These are phyloP conservation scores for Fomitopsis betulina DNA, from an alignment of 1,284 basidiomycete species.

Conservation along the genomic window DNA sequence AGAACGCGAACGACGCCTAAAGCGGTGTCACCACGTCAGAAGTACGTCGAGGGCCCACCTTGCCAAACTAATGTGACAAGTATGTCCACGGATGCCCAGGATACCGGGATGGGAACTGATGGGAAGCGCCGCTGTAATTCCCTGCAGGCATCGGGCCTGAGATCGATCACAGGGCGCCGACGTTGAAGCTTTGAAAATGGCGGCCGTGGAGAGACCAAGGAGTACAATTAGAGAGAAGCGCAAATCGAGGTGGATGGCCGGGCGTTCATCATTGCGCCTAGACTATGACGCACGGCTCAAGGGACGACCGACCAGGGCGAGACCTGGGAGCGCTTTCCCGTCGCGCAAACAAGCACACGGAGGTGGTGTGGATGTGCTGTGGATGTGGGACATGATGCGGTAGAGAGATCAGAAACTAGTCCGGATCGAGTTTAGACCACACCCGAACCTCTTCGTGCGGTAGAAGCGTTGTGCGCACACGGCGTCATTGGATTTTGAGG, in stretches of 20 bases:
- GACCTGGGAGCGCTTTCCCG: neutral
- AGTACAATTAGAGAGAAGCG: neutral
- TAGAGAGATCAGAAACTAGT: slow-evolving; percentile 1
- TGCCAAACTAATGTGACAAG: neutral
- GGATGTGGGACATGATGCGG: neutral
- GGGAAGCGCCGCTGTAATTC: neutral
- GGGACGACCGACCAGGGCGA: neutral
- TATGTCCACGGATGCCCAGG: neutral
- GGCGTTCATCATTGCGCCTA: neutral
- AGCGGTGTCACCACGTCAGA: neutral
- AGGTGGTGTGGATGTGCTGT: slow-evolving; percentile 2
- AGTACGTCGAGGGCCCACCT: neutral
- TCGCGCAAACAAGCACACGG: slow-evolving; percentile 2
- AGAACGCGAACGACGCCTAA: neutral
- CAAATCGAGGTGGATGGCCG: neutral
- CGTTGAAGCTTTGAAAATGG: slow-evolving; percentile 5
- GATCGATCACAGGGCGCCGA: slow-evolving; percentile 5
- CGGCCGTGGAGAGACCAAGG: neutral
- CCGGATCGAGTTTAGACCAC: slow-evolving; percentile 1
- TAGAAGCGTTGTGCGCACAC: slow-evolving; percentile 1
- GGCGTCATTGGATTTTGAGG: neutral
- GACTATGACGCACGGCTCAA: slow-evolving; percentile 5
- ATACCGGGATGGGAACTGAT: neutral
- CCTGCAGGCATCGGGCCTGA: neutral
- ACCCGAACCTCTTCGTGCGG: neutral